A percentile compares a stretch with the other conserved stretches of the same genome.
phyloP scores from a whole-genome alignment of 1,139 yeast genomes.

The Zygosaccharomyces pseudobailii region DNA sequence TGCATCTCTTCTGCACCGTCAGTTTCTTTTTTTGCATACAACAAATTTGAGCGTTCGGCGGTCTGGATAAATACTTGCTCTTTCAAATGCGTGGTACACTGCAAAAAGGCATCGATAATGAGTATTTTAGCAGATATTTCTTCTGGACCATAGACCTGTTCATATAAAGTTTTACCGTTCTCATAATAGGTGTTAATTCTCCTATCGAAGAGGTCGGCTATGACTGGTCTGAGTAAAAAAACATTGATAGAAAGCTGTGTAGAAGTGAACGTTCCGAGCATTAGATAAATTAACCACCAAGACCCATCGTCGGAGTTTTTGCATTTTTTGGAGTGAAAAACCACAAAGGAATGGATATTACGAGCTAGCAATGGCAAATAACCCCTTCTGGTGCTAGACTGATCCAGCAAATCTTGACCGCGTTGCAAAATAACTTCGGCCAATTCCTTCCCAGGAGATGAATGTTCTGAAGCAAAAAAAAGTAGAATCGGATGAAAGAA shows the following conservation, averaged over 20 bases:
- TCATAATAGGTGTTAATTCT: constrained; percentile 19
- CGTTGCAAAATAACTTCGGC: constrained; percentile 37
- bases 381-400: constrained; percentile 62
- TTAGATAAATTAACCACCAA: constrained; percentile 51
- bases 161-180: constrained; percentile 38
- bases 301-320: constrained; percentile 30
- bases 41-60: constrained; percentile 39
- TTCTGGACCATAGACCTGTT: constrained; percentile 50
- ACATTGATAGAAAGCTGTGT: constrained; percentile 53
- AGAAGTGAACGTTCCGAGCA: constrained; percentile 45
- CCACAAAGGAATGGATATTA: constrained; percentile 27
- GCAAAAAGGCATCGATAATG: constrained; percentile 43
- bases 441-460: constrained; percentile 11
- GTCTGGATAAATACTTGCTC: constrained; percentile 41
- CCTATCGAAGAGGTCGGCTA: constrained; percentile 49
- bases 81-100: constrained; percentile 39
- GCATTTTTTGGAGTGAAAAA: constrained; percentile 29
- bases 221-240: constrained; percentile 55
- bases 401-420: constrained; percentile 43
- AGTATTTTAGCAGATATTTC: constrained; percentile 56
- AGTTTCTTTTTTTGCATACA: constrained; percentile 48
- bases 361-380: constrained; percentile 57
- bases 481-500: constrained; percentile 38
- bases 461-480: constrained; percentile 29
- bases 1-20: constrained; percentile 68